phyloP scores from a whole-genome alignment of 1,139 yeast genomes.

The Kazachstania sp. region DNA sequence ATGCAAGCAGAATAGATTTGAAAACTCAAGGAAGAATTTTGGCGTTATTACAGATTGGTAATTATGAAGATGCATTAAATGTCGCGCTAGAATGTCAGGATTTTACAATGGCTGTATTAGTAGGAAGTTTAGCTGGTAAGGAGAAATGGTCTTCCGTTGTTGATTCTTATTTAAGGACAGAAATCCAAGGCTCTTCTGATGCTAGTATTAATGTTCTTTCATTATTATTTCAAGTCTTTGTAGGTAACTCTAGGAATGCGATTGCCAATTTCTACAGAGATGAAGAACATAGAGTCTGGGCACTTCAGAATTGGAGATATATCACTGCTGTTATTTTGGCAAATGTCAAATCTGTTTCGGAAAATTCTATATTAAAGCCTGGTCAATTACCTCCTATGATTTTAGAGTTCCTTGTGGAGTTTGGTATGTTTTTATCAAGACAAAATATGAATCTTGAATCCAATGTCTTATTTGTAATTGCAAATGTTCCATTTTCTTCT shows the following conservation, averaged over 20 bases:
- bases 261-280: constrained; percentile 42
- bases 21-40: constrained; percentile 21
- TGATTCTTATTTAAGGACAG: constrained; percentile 40
- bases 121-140: constrained; percentile 59
- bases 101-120: constrained; percentile 69
- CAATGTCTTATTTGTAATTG: constrained; percentile 41
- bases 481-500: constrained; percentile 40
- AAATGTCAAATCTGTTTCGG: constrained; percentile 11
- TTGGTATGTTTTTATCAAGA: constrained; percentile 44
- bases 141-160: constrained; percentile 55
- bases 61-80: constrained; percentile 57
- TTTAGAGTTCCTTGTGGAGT: constrained; percentile 42
- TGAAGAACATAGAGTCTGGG: constrained; percentile 39
- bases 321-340: constrained; percentile 38
- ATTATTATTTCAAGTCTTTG: constrained; percentile 51
- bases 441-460: constrained; percentile 37
- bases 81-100: constrained; percentile 55
- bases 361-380: neutral
- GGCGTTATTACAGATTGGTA: constrained; percentile 48
- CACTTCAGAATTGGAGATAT: constrained; percentile 44
- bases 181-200: constrained; percentile 40
- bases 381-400: constrained; percentile 33
- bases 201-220: constrained; percentile 37
- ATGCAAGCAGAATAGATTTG: constrained; percentile 21
- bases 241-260: constrained; percentile 53